phyloP scores from a whole-genome alignment of 139 green algal species.

The Chlorella sp. region DNA sequence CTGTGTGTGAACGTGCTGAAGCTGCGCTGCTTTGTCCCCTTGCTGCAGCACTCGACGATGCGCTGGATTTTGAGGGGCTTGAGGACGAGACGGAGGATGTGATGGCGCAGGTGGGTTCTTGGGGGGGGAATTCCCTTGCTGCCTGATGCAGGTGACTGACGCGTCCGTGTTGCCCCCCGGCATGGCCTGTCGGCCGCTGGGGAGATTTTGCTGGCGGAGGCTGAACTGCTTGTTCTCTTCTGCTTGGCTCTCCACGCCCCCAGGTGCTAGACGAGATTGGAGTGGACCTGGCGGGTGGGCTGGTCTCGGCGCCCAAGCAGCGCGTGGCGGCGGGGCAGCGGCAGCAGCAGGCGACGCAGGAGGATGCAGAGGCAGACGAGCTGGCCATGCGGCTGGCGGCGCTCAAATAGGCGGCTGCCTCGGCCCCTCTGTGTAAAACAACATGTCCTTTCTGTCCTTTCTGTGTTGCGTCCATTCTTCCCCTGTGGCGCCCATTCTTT shows the following conservation, averaged over 20 bases:
- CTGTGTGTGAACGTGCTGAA: too few relatives aligned
- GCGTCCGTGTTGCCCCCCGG: too few relatives aligned
- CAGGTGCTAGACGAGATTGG: conserved; percentile 87
- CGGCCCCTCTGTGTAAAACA: too few relatives aligned
- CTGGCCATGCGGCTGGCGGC: conserved; percentile 44
- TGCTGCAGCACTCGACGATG: conserved; percentile 62
- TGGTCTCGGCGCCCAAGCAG: conserved; percentile 49
- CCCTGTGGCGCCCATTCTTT: too few relatives aligned
- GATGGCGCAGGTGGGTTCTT: conserved; percentile 62
- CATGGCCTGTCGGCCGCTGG: too few relatives aligned
- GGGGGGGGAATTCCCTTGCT: not conserved
- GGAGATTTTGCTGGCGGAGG: too few relatives aligned
- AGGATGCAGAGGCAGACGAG: conserved; percentile 41
- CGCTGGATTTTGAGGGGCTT: conserved; percentile 67
- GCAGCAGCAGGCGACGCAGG: conserved; percentile 3
- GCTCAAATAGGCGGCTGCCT: conserved; percentile 46
- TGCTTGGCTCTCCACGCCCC: too few relatives aligned
- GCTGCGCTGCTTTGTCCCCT: too few relatives aligned
- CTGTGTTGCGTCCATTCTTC: too few relatives aligned
- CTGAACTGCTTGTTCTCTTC: too few relatives aligned
- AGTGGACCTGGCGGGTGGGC: conserved; percentile 65
- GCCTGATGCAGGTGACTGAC: too few relatives aligned
- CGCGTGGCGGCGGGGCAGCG: conserved; percentile 18
- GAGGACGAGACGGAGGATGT: conserved; percentile 76
- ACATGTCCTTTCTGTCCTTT: too few relatives aligned